These are phyloP conservation scores for Hyphopichia fennica DNA, from an alignment of 1,139 yeast species.

Conservation along the genomic window DNA sequence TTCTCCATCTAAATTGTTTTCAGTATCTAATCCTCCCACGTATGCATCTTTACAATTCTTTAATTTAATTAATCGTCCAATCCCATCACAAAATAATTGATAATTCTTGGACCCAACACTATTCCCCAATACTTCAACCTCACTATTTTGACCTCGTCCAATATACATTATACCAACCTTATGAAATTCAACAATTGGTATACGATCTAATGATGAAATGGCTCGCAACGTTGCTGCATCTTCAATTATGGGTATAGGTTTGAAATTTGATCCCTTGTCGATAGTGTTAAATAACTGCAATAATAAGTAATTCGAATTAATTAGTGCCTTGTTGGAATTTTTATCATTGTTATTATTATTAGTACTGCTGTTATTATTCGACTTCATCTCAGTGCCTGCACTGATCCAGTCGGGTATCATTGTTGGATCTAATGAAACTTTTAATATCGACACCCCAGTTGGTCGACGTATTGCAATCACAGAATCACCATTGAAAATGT, in stretches of 20 bases:
- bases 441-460: slow-evolving; percentile 58
- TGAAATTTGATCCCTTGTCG: slow-evolving; percentile 16
- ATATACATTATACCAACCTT: slow-evolving; percentile 78
- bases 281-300: slow-evolving; percentile 33
- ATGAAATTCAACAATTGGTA: slow-evolving; percentile 77
- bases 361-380: too few relatives aligned
- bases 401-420: slow-evolving; percentile 36
- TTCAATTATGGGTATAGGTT: slow-evolving; percentile 41
- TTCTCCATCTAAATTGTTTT: slow-evolving; percentile 70
- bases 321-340: slow-evolving; percentile 5
- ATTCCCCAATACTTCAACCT: slow-evolving; percentile 65
- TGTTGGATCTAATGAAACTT: slow-evolving; percentile 42
- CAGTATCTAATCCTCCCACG: slow-evolving; percentile 79
- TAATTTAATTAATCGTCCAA: slow-evolving; percentile 62
- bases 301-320: slow-evolving; percentile 29
- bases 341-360: background rate
- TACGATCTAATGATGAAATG: slow-evolving; percentile 63
- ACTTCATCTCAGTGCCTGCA: slow-evolving; percentile 5
- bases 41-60: slow-evolving; percentile 57
- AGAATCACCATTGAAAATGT: slow-evolving; percentile 53
- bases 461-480: slow-evolving; percentile 60
- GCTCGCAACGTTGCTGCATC: slow-evolving; percentile 60
- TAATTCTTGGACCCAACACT: slow-evolving; percentile 64
- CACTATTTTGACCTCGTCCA: slow-evolving; percentile 64
- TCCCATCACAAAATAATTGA: slow-evolving; percentile 52